These are phyloP conservation scores for Candida maesae DNA, from an alignment of 805 yeast species.

Conservation along the genomic window DNA sequence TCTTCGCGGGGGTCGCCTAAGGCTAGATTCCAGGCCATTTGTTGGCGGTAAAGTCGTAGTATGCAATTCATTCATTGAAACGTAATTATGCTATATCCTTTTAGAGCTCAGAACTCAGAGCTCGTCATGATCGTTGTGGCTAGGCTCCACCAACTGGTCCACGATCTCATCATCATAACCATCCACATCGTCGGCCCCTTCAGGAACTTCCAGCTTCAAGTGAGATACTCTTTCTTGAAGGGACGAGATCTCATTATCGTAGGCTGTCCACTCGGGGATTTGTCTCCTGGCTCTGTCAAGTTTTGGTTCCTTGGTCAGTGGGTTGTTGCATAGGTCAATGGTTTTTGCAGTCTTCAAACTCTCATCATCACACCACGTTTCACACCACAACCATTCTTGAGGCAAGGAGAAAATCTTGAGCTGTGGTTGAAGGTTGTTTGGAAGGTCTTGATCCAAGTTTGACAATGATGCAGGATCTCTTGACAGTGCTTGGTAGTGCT, in stretches of 20 bases:
- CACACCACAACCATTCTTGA: slow-evolving; percentile 91
- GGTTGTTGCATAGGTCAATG: slow-evolving; percentile 82
- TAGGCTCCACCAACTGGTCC: no score
- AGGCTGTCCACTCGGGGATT: slow-evolving; percentile 71
- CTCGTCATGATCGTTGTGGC: neutral
- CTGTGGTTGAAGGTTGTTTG: slow-evolving; percentile 74
- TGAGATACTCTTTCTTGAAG: slow-evolving; percentile 19
- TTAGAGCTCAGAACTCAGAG: neutral
- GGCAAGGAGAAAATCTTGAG: slow-evolving; percentile 71
- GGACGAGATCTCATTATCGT: slow-evolving; percentile 51
- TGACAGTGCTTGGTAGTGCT: slow-evolving; percentile 80
- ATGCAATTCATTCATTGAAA: no score
- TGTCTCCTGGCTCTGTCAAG: slow-evolving; percentile 71
- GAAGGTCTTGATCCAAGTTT: slow-evolving; percentile 87
- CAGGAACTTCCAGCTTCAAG: no score
- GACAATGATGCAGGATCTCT: slow-evolving; percentile 75
- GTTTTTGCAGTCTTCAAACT: slow-evolving; percentile 62
- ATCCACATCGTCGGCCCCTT: no score
- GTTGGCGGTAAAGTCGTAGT: no score
- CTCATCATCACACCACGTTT: slow-evolving; percentile 82
- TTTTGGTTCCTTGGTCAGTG: slow-evolving; percentile 76
- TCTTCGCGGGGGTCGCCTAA: no score
- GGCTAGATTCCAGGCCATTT: no score
- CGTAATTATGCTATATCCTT: neutral
- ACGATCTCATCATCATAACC: slow-evolving; percentile 7